These are phyloP conservation scores for Cyclocybe aegerita DNA, from an alignment of 768 basidiomycete species.

Conservation along the genomic window DNA sequence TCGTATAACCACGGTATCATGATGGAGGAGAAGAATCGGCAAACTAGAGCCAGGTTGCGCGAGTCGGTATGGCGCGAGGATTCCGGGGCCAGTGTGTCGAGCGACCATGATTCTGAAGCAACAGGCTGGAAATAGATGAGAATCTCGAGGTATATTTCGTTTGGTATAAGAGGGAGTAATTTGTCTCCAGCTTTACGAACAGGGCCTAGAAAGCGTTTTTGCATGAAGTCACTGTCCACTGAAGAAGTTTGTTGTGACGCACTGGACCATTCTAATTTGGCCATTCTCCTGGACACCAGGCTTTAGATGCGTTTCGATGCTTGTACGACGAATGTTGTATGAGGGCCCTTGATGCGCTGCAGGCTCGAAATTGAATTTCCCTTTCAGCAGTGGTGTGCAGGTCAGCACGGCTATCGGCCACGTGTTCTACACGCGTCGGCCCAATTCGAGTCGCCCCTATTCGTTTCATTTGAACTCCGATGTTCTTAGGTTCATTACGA, in stretches of 20 bases:
- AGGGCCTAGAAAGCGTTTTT: slow-evolving; percentile 11
- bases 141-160: slow-evolving; percentile 45
- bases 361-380: too few species aligned
- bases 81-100: slow-evolving; percentile 12
- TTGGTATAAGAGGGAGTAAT: slow-evolving; percentile 32
- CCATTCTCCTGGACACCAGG: too few species aligned
- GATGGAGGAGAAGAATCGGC: slow-evolving; percentile 39
- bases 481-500: too few species aligned
- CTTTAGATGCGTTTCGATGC: too few species aligned
- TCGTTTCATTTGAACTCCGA: too few species aligned
- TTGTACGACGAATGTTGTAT: too few species aligned
- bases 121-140: slow-evolving; percentile 29
- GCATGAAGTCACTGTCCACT: neutral
- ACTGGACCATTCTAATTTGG: slow-evolving; percentile 6
- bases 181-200: slow-evolving; percentile 10
- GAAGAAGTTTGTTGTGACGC: neutral
- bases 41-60: slow-evolving; percentile 36
- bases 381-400: too few species aligned
- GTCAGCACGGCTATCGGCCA: too few species aligned
- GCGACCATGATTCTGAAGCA: slow-evolving; percentile 6
- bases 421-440: too few species aligned
- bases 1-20: slow-evolving; percentile 41
- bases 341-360: too few species aligned
- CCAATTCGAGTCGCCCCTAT: too few species aligned
- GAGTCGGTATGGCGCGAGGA: slow-evolving; percentile 10